Evolutionary conservation across 1,284 basidiomycete genomes (phyloP).

Genomic region (Vanrija humicola): DNA sequence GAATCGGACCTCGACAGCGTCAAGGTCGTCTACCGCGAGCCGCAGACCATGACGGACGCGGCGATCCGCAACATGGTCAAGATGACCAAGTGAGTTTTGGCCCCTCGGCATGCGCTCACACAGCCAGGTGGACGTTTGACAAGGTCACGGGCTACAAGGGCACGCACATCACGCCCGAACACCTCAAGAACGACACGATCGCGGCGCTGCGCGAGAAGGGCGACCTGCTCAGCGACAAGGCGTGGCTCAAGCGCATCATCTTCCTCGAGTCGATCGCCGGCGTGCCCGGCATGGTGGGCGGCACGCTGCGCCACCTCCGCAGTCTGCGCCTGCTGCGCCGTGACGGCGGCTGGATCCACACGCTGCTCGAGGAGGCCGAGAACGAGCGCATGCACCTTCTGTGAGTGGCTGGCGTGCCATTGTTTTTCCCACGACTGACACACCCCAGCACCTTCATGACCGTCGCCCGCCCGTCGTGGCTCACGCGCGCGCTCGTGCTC

Average conservation of each 20-base stretch:
- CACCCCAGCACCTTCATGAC: conserved; percentile 77
- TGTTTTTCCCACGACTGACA: background rate
- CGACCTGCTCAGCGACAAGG: conserved; percentile 65
- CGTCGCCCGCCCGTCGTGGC: conserved; percentile 67
- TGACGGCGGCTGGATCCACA: conserved; percentile 83
- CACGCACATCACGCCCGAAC: conserved; percentile 49
- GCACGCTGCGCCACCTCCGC: conserved; percentile 74
- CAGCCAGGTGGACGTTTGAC: conserved; percentile 63
- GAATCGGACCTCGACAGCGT: conserved; percentile 45
- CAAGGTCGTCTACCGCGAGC: conserved; percentile 66
- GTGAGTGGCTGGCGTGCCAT: too few relatives aligned
- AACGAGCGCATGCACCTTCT: conserved; percentile 94
- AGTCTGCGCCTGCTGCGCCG: conserved; percentile 79
- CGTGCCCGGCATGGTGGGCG: conserved; percentile 91
- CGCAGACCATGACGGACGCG: conserved; percentile 67
- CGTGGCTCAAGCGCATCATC: conserved; percentile 78
- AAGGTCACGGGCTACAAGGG: conserved; percentile 67
- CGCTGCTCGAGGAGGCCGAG: conserved; percentile 86
- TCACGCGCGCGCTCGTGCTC: conserved; percentile 75
- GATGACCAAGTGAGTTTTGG: conserved; percentile 46
- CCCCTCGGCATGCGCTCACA: too few relatives aligned
- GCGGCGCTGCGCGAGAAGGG: conserved; percentile 68
- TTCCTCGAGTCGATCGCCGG: conserved; percentile 89
- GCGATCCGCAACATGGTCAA: conserved; percentile 62
- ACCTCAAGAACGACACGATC: conserved; percentile 45